Conservation (phyloP, 2,329 filamentous ascomycete species). For the Aspergillus sp. region DNA sequence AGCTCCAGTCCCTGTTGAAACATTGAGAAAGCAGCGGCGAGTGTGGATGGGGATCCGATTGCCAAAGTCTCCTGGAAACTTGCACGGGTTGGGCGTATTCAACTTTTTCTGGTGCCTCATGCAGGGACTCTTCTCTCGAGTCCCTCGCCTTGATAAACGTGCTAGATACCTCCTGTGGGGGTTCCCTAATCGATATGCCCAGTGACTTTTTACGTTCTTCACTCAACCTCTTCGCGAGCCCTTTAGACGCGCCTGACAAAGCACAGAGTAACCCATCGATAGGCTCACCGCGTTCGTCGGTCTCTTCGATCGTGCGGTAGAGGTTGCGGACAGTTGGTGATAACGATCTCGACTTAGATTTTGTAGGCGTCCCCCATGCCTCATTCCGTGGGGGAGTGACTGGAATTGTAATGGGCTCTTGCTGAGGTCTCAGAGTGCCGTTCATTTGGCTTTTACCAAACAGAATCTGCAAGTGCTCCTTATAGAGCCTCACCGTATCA, state of each 20-base stretch:
- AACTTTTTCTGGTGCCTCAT: background rate
- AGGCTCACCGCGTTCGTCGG: slow-evolving; percentile 27
- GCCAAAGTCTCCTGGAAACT: slow-evolving; percentile 17
- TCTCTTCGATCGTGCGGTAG: slow-evolving; percentile 31
- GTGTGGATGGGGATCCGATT: slow-evolving; percentile 13
- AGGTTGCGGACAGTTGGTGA: slow-evolving; percentile 25
- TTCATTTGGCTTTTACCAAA: slow-evolving; percentile 15
- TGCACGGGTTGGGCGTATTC: slow-evolving; percentile 4
- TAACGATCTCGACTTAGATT: slow-evolving; percentile 8
- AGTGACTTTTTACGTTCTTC: slow-evolving; percentile 9
- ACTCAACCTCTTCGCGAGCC: slow-evolving; percentile 9
- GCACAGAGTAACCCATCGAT: slow-evolving; percentile 30
- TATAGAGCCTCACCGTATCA: slow-evolving; percentile 36
- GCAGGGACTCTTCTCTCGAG: background rate
- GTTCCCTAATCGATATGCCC: background rate
- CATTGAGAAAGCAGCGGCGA: slow-evolving; percentile 24
- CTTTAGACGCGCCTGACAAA: slow-evolving; percentile 22
- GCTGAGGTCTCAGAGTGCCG: slow-evolving; percentile 1
- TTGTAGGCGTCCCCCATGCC: slow-evolving; percentile 5
- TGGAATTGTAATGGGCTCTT: background rate
- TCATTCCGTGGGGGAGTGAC: background rate
- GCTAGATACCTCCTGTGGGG: background rate
- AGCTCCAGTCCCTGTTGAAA: slow-evolving; percentile 18
- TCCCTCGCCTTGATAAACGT: slow-evolving; percentile 1
- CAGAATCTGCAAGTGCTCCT: slow-evolving; percentile 33